phyloP scores from a whole-genome alignment of 2,329 filamentous ascomycete genomes.

The Fusarium xylarioides region DNA sequence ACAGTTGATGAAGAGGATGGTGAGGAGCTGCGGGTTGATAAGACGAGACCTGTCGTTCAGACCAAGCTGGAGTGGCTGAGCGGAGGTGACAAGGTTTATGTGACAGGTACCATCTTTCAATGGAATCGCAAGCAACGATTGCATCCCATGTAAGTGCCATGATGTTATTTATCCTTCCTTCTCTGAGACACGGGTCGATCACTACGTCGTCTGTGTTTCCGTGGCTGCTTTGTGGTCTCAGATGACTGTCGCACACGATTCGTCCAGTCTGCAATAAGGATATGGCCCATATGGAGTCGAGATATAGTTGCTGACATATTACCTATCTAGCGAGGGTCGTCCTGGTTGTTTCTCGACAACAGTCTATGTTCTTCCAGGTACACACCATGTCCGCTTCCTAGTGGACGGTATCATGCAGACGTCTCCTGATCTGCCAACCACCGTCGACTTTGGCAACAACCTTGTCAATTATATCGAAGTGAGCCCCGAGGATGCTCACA shows the following conservation, averaged over 20 bases:
- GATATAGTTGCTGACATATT: slow-evolving; percentile 28
- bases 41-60: slow-evolving; percentile 80
- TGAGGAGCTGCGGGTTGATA: slow-evolving; percentile 80
- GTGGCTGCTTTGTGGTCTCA: slow-evolving; percentile 38
- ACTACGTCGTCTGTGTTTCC: slow-evolving; percentile 38
- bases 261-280: neutral
- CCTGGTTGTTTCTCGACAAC: slow-evolving; percentile 77
- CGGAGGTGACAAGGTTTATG: slow-evolving; percentile 88
- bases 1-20: slow-evolving; percentile 79
- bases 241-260: slow-evolving; percentile 34
- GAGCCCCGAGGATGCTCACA: slow-evolving; percentile 72
- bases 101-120: slow-evolving; percentile 96
- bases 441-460: slow-evolving; percentile 97
- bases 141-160: slow-evolving; percentile 77
- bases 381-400: slow-evolving; percentile 95
- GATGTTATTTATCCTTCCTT: slow-evolving; percentile 1
- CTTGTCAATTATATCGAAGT: slow-evolving; percentile 99
- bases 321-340: slow-evolving; percentile 57
- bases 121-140: slow-evolving; percentile 96
- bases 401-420: slow-evolving; percentile 95
- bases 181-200: slow-evolving; percentile 37
- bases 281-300: neutral
- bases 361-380: slow-evolving; percentile 88
- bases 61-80: slow-evolving; percentile 87
- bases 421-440: slow-evolving; percentile 86